Conservation (phyloP, 225 moss, liverwort and hornwort genomes). For the Takakia lepidozioides region DNA sequence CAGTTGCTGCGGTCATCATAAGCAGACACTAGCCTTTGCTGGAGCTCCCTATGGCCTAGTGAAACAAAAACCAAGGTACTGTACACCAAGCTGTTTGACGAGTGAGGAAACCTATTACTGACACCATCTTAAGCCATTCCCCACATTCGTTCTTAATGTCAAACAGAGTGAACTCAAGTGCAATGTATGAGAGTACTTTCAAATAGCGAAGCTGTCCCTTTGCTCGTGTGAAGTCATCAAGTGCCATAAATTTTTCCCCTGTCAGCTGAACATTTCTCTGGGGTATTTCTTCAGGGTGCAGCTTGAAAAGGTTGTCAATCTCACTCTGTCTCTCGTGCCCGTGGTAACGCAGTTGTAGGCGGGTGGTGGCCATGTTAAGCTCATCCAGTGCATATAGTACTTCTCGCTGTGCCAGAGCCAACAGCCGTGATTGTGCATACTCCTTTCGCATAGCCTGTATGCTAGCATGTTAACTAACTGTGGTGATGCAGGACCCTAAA, state of each 20-base stretch:
- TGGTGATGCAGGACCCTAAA: no score
- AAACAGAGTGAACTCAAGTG: neutral
- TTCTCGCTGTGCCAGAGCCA: conserved; percentile 64
- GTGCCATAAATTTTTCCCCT: conserved; percentile 63
- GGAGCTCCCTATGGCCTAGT: no score
- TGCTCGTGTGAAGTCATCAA: conserved; percentile 49
- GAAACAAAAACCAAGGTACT: no score
- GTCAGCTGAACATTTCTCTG: conserved; percentile 68
- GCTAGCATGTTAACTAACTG: no score
- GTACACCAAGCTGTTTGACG: no score
- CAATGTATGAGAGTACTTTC: conserved; percentile 31
- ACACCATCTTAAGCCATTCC: no score
- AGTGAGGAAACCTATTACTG: no score
- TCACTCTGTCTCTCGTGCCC: conserved; percentile 50
- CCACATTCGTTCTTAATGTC: no score
- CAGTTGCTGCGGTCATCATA: no score
- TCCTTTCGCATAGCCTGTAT: conserved; percentile 91
- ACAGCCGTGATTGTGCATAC: conserved; percentile 72
- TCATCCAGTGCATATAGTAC: conserved; percentile 83
- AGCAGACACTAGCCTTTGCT: no score
- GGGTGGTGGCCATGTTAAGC: conserved; percentile 79
- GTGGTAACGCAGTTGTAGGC: conserved; percentile 53
- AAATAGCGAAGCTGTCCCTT: conserved; percentile 88
- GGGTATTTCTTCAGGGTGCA: conserved; percentile 78
- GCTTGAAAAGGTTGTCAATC: conserved; percentile 50